Evolutionary conservation across 306 rosid genomes (phyloP), one percentile per base, ranked within the genome.

Genomic region (Begonia peltatifolia): DNA sequence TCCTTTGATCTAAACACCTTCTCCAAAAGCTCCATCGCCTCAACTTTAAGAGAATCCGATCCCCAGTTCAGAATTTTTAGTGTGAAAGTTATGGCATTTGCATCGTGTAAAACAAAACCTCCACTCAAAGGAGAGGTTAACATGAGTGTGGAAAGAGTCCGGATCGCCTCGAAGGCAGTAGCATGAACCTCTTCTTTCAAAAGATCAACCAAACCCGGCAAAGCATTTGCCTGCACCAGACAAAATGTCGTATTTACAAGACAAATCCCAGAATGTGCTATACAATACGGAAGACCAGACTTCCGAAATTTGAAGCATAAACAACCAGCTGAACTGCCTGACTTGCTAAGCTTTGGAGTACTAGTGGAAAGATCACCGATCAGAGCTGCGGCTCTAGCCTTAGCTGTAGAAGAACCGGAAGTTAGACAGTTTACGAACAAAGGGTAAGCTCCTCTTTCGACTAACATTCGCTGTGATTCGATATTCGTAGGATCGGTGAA

Each of bases 341-440:
- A 44, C 52, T 55, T 64, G 5, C 81, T 47, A 54, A 82, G 93
- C 30, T 14, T 71, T 12, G 74, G 95, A 42, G 72, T 86, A 72
- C 81, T 86, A 42, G 62, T 57, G 1, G 95, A 86, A 63, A 86
- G 93, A 63, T 82, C 79, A 6, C 88, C 86, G 15, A 86, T 79
- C 65, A 86, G 78, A 50, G 85, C 93, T 53, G 95, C 95, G 20
- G 93, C 95, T 67, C 84, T 75, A 55, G 95, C 93, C 81, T 75
- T 86, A 50, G 93, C 93, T 13, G 86, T 67, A 64, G 67, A 46
- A 30, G 95, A 79, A 52, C 75, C 81, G 0, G 62, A 70, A 17
- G 46, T 55, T 56, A 86, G 85, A 60, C 77, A 71, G 54, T 71
- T 20, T 10, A 82, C 88, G 53, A 86, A 87, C 67, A 79, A 58